Base-by-base conservation (phyloP, 768 basidiomycete genomes). In the Suillus fuscotomentosus region DNA sequence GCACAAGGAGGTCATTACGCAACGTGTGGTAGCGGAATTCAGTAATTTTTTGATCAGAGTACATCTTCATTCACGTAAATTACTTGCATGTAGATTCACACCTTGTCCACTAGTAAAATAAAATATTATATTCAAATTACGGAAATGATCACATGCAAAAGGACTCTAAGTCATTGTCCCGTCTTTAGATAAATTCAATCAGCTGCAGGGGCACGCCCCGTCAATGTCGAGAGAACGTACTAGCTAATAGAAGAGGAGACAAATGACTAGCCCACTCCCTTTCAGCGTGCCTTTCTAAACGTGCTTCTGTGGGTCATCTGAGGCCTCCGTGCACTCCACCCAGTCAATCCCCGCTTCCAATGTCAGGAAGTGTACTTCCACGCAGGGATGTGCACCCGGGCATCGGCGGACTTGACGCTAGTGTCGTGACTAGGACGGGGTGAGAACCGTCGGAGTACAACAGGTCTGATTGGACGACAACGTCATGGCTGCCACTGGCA, bases 391-490 rank as follows among this genome's bases (percentile, higher is more conserved):
- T 89, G 87, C 0, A 82, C 79, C 36, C 82, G 75, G 3, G 86
- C 80, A 3, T 72, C 65, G 7, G 73, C 57, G 1, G 76, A 71
- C 50, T 72, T 31, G 31, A 31, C 5, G 69, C 69, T 22, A 88
- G 71, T 8, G 89, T 88, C 5, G 73, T 65, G 31, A 91, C 71
- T 43, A 91, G 80, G 24, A 73, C 81, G 63, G 78, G 81, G 71
- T 91, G 90, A 50, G 86, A 88, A 61, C 70, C 68, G 70, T 85
- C 79, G 71, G 91, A 90, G 73, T 91, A 88, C 31, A 92, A 80
- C 13, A 93, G 79, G 75, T 92, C 90, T 3, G 88, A 91, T 55
- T 90, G 80, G 63, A 92, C 82, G 59, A 91, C 77, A 20, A 83
- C 68, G 67, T 90, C 88, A 71, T 82, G 91, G 0, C 31, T 31